Evolutionary conservation across 805 yeast species (phyloP).

Genomic region (Yarrowia sp.): DNA sequence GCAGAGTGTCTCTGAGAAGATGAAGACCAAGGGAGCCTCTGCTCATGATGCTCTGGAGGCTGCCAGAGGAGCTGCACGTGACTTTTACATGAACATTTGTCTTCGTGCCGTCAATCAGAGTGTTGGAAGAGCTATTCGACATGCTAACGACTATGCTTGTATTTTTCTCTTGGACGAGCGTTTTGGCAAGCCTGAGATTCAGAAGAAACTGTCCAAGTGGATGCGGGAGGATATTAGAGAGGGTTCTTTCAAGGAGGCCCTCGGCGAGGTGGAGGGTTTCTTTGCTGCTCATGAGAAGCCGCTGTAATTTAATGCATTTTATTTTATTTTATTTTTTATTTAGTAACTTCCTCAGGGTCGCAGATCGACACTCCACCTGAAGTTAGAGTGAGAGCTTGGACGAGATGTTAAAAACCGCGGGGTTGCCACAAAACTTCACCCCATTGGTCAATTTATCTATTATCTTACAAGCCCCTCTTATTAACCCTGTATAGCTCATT

Average conservation of each 20-base stretch:
- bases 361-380: too few species aligned
- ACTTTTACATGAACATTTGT: constrained; percentile 77
- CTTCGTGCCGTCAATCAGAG: constrained; percentile 91
- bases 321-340: too few species aligned
- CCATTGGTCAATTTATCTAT: too few species aligned
- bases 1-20: constrained; percentile 46
- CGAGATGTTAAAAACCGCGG: too few species aligned
- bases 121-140: constrained; percentile 88
- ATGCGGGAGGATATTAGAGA: constrained; percentile 43
- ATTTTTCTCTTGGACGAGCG: constrained; percentile 71
- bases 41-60: constrained; percentile 8
- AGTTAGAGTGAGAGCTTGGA: too few species aligned
- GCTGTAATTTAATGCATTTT: background rate
- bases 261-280: background rate
- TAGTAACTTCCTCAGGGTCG: too few species aligned
- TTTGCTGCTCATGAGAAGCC: background rate
- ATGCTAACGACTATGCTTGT: constrained; percentile 73
- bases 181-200: constrained; percentile 49
- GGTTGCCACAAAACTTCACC: too few species aligned
- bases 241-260: background rate
- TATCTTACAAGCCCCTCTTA: too few species aligned
- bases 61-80: constrained; percentile 46
- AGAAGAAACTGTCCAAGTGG: constrained; percentile 70
- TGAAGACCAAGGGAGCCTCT: constrained; percentile 1
- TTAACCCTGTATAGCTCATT: too few species aligned